A percentile compares a stretch with the other conserved stretches of the same genome.
phyloP scores from a whole-genome alignment of 176 grass and related monocot genomes.

The Chloris gayana region DNA sequence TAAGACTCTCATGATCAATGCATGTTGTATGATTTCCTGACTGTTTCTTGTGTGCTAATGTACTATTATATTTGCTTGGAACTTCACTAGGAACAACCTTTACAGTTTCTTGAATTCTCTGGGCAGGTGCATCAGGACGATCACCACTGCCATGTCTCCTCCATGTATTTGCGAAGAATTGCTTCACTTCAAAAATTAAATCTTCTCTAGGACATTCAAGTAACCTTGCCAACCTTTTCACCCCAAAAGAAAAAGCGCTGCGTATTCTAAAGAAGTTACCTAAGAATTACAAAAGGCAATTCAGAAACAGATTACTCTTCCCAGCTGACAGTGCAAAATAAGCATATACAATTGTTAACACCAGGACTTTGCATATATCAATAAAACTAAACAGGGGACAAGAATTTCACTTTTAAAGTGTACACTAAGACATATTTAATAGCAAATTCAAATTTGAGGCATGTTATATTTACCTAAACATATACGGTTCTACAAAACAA shows the following conservation, averaged over 20 bases:
- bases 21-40: slow-evolving; percentile 33
- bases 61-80: slow-evolving; percentile 45
- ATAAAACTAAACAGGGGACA: no score
- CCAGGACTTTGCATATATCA: no score
- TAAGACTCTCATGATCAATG: slow-evolving; percentile 40
- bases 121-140: slow-evolving; percentile 54
- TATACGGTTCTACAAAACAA: no score
- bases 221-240: slow-evolving; percentile 67
- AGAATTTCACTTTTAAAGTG: no score
- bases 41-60: slow-evolving; percentile 36
- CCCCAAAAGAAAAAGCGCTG: slow-evolving; percentile 87
- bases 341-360: background rate
- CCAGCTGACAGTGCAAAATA: slow-evolving; percentile 12
- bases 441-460: no score
- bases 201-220: slow-evolving; percentile 80
- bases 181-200: slow-evolving; percentile 68
- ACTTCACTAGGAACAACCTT: slow-evolving; percentile 52
- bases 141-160: slow-evolving; percentile 66
- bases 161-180: slow-evolving; percentile 88
- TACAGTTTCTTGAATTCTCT: background rate
- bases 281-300: slow-evolving; percentile 33
- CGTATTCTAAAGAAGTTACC: slow-evolving; percentile 98
- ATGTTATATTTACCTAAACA: no score
- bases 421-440: no score
- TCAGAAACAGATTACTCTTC: slow-evolving; percentile 2